Percentiles rank a stretch among this genome's conserved stretches.
phyloP scores from a whole-genome alignment of 768 basidiomycete genomes.

The Antrodiella citrinella region DNA sequence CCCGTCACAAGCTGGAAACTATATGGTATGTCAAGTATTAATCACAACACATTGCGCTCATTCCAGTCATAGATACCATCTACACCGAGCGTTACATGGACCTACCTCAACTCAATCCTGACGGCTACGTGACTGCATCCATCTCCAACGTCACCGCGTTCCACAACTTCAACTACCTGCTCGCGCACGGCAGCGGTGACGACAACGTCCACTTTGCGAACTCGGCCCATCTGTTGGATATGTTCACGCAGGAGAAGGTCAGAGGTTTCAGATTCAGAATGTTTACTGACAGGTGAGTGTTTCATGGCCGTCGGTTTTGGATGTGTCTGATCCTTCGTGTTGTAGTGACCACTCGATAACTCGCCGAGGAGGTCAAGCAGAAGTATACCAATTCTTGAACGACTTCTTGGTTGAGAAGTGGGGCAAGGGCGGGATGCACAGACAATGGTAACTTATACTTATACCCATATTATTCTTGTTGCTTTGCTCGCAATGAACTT shows the following conservation, averaged over 20 bases:
- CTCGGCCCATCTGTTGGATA: conserved; percentile 85
- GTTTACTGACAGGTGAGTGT: conserved; percentile 90
- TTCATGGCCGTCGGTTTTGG: conserved; percentile 9
- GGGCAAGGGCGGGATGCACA: conserved; percentile 70
- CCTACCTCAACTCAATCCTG: conserved; percentile 66
- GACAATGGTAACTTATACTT: conserved; percentile 41
- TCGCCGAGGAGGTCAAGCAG: conserved; percentile 69
- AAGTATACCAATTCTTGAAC: conserved; percentile 83
- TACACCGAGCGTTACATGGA: conserved; percentile 99
- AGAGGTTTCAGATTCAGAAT: conserved; percentile 81
- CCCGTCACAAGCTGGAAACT: conserved; percentile 85
- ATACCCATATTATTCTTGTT: no score
- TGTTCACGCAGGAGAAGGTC: conserved; percentile 75
- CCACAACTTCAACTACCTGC: conserved; percentile 66
- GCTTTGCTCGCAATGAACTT: no score
- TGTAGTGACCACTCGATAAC: conserved; percentile 73
- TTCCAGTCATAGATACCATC: conserved; percentile 67
- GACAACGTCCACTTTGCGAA: conserved; percentile 97
- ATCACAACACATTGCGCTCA: not conserved
- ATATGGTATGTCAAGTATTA: conserved; percentile 46
- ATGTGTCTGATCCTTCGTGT: no score
- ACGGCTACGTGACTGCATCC: conserved; percentile 85
- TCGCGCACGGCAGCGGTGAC: conserved; percentile 91
- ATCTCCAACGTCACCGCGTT: conserved; percentile 88
- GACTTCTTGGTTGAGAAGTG: conserved; percentile 85